These are phyloP conservation scores for Cinchona pubescens DNA, from an alignment of 257 asterid genomes.

Conservation along the genomic window DNA sequence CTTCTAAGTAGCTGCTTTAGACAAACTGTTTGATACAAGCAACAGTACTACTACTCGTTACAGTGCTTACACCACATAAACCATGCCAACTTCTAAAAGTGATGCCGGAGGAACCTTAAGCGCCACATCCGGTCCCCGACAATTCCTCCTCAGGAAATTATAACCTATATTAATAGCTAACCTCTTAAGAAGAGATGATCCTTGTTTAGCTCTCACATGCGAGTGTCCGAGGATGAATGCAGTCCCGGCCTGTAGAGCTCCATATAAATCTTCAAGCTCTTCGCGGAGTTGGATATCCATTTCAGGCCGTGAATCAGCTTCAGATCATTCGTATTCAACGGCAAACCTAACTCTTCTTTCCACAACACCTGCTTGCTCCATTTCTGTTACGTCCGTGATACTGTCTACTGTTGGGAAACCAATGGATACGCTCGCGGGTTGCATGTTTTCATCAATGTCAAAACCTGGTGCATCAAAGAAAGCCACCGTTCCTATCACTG, in stretches of 20 bases:
- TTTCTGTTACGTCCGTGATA: conserved; percentile 40
- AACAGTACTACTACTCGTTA: conserved; percentile 1
- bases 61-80: conserved; percentile 57
- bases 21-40: conserved; percentile 2
- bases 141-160: conserved; percentile 71
- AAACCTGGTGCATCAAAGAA: conserved; percentile 43
- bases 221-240: conserved; percentile 90
- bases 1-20: conserved; percentile 6
- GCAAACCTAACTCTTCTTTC: conserved; percentile 61
- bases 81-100: conserved; percentile 94
- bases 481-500: conserved; percentile 66
- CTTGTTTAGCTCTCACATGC: conserved; percentile 80
- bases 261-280: conserved; percentile 69
- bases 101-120: conserved; percentile 96
- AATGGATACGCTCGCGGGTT: conserved; percentile 66
- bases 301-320: conserved; percentile 29
- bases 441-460: conserved; percentile 51
- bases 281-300: conserved; percentile 44
- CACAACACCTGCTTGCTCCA: conserved; percentile 29
- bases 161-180: conserved; percentile 75
- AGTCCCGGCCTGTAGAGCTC: conserved; percentile 75
- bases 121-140: conserved; percentile 89
- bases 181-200: conserved; percentile 73
- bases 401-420: conserved; percentile 51
- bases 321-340: conserved; percentile 36